Base-by-base conservation (phyloP, 805 yeast genomes). In the Wickerhamomyces sydowiorum region DNA sequence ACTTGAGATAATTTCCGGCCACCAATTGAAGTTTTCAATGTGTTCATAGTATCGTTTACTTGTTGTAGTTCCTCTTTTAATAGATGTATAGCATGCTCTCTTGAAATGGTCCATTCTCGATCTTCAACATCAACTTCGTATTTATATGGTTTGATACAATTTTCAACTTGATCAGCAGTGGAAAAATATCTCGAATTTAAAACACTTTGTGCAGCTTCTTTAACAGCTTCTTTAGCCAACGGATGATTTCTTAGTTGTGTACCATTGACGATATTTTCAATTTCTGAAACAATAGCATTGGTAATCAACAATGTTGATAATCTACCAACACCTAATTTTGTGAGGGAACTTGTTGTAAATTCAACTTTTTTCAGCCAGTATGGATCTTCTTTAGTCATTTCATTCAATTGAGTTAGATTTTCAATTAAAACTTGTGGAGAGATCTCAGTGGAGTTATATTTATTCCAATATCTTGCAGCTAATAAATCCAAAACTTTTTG, bases 131-230 rank as follows among this genome's bases (percentile, higher is more conserved):
- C 99, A 45, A 93, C 90, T 57, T 93, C 99, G 61, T 91, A 93
- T 66, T 93, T 93, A 68, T 84, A 93, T 2, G 99, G 99, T 61
- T 93, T 93, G 56, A 93, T 91, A 66, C 98, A 90, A 62, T 95
- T 93, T 57, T 93, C 99, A 7, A 93, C 98, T 61, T 93, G 99
- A 61, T 95, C 99, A 0, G 99, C 95, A 0, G 99, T 91, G 1
- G 96, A 82, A 49, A 81, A 86, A 59, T 76, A 93, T 49, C 91
- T 79, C 22, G 85, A 67, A 48, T 81, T 81, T 47, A 93, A 69
- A 7, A 93, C 96, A 20, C 80, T 69, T 25, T 76, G 73, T 0
- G 96, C 95, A 2, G 97, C 95, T 32, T 88, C 95, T 40, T 75
- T 77, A 9, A 93, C 89, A 3, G 87, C 82, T 34, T 78, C 76